Base-by-base conservation (phyloP, 2,329 filamentous ascomycete genomes). In the Penicillium oxalicum region DNA sequence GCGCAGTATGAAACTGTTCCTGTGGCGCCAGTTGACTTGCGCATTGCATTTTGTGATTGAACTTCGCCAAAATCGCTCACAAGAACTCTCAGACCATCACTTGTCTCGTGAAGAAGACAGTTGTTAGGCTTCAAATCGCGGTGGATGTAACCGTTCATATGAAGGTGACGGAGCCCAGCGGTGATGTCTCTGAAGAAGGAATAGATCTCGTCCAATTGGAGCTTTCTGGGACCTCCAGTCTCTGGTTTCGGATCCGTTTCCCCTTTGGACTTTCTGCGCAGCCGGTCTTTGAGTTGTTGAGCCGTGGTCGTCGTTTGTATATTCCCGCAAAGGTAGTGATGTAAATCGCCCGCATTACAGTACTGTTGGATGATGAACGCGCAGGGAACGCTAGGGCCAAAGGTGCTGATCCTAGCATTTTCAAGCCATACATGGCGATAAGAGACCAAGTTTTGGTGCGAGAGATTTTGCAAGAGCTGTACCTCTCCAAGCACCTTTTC, bases 61-160 rank as follows among this genome's bases (percentile, higher is more conserved):
- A 97, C 91, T 68, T 98, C 93, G 36, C 94, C 93, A 71, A 98
- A 98, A 66, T 98, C 93, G 66, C 91, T 97, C 48, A 98, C 95
- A 12, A 98, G 75, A 40, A 95, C 95, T 45, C 79, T 81, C 9
- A 90, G 74, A 36, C 83, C 84, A 41, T 78, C 79, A 25, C 84
- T 86, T 51, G 84, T 86, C 29, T 80, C 80, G 62, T 97, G 91
- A 1, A 98, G 73, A 3, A 98, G 77, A 61, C 94, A 98, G 61
- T 98, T 98, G 66, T 87, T 93, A 2, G 93, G 93, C 67, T 98
- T 98, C 26, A 98, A 76, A 66, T 98, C 93, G 48, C 93, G 84
- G 64, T 98, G 93, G 27, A 98, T 94, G 67, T 96, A 98, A 57
- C 90, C 91, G 58, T 91, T 88, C 2, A 79, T 80, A 62, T 98